Evolutionary conservation across 805 yeast species (phyloP).

Genomic region (Kluyveromyces nonfermentans): DNA sequence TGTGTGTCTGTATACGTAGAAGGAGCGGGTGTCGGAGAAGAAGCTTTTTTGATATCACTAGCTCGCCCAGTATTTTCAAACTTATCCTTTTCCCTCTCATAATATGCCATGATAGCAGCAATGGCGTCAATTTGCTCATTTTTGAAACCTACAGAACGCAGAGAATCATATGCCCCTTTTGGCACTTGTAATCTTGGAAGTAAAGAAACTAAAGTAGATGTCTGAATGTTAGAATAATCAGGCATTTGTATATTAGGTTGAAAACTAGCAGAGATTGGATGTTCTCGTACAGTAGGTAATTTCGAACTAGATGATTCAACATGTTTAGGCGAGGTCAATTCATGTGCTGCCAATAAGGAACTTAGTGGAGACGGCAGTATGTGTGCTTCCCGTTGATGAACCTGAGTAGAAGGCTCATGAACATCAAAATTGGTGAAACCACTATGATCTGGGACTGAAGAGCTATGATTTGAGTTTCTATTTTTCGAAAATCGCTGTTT

Average conservation of each 20-base stretch:
- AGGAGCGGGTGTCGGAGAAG: background rate
- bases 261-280: constrained; percentile 1
- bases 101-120: constrained; percentile 65
- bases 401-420: constrained; percentile 2
- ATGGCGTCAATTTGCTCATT: constrained; percentile 64
- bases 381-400: constrained; percentile 7
- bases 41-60: background rate
- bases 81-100: constrained; percentile 33
- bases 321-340: constrained; percentile 8
- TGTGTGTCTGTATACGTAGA: background rate
- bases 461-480: constrained; percentile 3
- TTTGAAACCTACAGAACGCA: constrained; percentile 56
- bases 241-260: constrained; percentile 20
- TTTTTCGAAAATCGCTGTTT: constrained; percentile 24
- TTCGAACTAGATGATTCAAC: background rate
- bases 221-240: constrained; percentile 24
- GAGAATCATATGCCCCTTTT: constrained; percentile 56
- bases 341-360: constrained; percentile 10
- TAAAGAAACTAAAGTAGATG: constrained; percentile 31
- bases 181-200: constrained; percentile 63
- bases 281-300: background rate
- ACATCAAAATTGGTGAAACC: constrained; percentile 17
- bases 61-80: background rate
- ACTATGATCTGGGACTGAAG: constrained; percentile 17
- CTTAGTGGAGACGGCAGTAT: constrained; percentile 15